Percentiles rank a stretch among this genome's conserved stretches.
phyloP scores from a whole-genome alignment of 345 rosid genomes.

The Adansonia digitata region DNA sequence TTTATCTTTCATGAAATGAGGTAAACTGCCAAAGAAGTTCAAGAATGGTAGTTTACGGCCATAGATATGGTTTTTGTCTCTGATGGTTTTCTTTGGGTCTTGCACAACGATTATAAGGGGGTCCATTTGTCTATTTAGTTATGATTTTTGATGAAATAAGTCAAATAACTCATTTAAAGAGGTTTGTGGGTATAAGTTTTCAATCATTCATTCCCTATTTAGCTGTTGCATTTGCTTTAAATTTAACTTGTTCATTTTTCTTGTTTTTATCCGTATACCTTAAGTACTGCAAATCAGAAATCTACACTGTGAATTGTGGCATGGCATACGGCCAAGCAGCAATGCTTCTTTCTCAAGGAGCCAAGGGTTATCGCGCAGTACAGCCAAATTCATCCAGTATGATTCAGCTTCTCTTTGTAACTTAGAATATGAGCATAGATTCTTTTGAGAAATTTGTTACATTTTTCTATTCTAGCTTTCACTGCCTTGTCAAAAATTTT shows the following conservation, averaged over 20 bases:
- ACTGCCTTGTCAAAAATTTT: not conserved
- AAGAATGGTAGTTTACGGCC: not conserved
- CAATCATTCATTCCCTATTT: not conserved
- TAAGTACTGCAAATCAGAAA: constrained; percentile 64
- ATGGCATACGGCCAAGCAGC: constrained; percentile 96
- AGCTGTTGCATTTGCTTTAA: not conserved
- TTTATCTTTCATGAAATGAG: not conserved
- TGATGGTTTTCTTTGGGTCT: too few species aligned
- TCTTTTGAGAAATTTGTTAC: not conserved
- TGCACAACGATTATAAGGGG: not conserved
- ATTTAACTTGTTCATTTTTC: constrained; percentile 24
- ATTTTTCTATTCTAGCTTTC: not conserved
- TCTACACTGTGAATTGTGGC: constrained; percentile 75
- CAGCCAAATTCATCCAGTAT: constrained; percentile 75
- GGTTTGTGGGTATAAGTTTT: not conserved
- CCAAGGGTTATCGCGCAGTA: constrained; percentile 67
- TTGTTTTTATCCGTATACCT: constrained; percentile 1
- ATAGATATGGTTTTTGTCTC: not conserved
- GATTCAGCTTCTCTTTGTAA: constrained; percentile 20
- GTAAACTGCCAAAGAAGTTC: not conserved
- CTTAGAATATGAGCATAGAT: not conserved
- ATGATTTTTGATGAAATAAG: not conserved
- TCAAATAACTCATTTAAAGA: not conserved
- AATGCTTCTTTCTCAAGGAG: constrained; percentile 81
- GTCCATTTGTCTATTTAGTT: not conserved